Base-by-base conservation (phyloP, 2,329 filamentous ascomycete genomes). In the Cryphonectria nitschkei region DNA sequence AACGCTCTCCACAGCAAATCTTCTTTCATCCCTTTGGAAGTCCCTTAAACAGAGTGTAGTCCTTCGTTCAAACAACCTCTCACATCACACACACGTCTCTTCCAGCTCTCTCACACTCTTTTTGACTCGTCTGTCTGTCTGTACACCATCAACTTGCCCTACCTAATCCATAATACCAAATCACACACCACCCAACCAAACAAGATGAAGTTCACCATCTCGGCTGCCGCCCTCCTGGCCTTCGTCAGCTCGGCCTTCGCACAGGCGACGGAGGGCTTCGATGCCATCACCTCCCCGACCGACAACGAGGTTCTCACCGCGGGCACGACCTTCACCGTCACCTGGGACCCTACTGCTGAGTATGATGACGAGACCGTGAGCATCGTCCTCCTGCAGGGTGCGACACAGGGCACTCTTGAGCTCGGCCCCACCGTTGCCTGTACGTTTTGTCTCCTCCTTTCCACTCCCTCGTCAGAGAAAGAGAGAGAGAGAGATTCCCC, bases 341-440 rank as follows among this genome's bases (percentile, higher is more conserved):
- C 80, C 74, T 91, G 89, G 89, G 74, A 80, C 39, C 76, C 81
- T 39, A 78, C 80, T 69, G 76, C 80, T 67, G 75, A 80, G 72
- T 84, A 83, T 79, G 78, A 78, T 60, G 82, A 80, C 41, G 58
- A 68, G 72, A 78, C 81, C 71, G 80, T 89, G 76, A 82, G 81
- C 74, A 85, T 91, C 78, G 76, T 79, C 75, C 84, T 91, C 72
- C 81, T 90, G 69, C 86, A 86, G 71, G 89, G 89, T 75, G 75
- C 78, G 5, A 78, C 78, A 72, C 81, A 83, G 74, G 69, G 73
- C 72, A 81, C 78, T 65, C 86, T 88, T 73, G 26, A 62, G 7
- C 22, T 68, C 32, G 67, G 67, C 7, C 46, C 56, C 22, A 63
- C 39, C 29, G 43, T 68, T 32, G 67, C 67, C 8, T 37, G 67